Conservation (phyloP, 2,329 filamentous ascomycete species). For the Alternaria incomplexa region DNA sequence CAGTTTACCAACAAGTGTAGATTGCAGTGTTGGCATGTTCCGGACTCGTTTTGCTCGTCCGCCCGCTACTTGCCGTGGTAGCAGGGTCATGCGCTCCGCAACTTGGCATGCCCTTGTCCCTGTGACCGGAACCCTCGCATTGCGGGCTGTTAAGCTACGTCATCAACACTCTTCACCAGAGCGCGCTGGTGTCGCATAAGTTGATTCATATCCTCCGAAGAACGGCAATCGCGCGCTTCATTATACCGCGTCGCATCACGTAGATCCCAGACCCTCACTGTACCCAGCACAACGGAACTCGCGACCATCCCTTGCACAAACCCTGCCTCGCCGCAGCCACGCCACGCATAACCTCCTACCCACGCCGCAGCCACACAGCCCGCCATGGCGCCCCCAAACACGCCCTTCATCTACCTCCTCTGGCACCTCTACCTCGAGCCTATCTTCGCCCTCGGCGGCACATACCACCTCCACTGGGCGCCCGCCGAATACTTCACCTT, state of each 20-base stretch:
- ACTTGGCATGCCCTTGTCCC: background rate
- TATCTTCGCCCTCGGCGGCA: conserved; percentile 59
- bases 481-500: conserved; percentile 67
- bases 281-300: background rate
- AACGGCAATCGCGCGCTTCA: too few relatives aligned
- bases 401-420: conserved; percentile 66
- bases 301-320: background rate
- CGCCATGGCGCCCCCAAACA: conserved; percentile 34
- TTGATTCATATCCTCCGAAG: background rate
- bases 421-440: conserved; percentile 79
- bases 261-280: background rate
- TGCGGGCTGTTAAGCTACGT: background rate
- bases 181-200: background rate
- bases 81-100: background rate
- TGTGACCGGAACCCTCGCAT: background rate
- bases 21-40: conserved; percentile 17
- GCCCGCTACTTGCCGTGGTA: background rate
- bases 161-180: background rate
- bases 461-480: conserved; percentile 57
- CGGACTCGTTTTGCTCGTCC: conserved; percentile 1
- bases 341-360: background rate
- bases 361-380: background rate
- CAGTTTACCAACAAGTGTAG: conserved; percentile 2
- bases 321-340: background rate
- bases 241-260: background rate